These are phyloP conservation scores for Penstemon barbatus DNA, from an alignment of 257 asterid genomes.

Conservation along the genomic window DNA sequence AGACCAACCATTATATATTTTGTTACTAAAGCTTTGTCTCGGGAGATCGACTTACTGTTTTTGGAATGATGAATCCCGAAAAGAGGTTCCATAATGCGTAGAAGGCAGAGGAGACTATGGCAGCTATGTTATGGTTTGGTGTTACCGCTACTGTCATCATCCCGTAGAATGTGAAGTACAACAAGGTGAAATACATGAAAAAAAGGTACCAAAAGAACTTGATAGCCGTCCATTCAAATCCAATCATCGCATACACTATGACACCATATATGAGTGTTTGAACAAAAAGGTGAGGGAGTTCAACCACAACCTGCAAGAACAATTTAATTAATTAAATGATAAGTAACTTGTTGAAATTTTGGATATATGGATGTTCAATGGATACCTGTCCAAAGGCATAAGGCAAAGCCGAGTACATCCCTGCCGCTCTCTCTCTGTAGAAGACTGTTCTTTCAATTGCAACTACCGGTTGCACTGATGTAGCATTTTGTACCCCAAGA, in stretches of 20 bases:
- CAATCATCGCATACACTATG: conserved; percentile 74
- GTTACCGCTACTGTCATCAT: conserved; percentile 86
- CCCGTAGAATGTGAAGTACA: conserved; percentile 80
- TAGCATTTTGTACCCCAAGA: conserved; percentile 66
- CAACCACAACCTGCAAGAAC: conserved; percentile 52
- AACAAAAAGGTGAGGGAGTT: conserved; percentile 63
- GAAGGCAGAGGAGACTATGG: conserved; percentile 61
- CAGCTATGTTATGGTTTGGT: conserved; percentile 73
- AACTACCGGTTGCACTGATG: conserved; percentile 79
- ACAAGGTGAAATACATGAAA: conserved; percentile 73
- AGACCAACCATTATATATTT: background rate
- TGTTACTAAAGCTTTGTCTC: background rate
- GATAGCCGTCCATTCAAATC: conserved; percentile 65
- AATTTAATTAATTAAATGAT: background rate
- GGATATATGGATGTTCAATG: background rate
- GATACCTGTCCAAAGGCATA: conserved; percentile 80
- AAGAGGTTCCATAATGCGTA: conserved; percentile 71
- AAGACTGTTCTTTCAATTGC: conserved; percentile 79
- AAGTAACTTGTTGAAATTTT: background rate
- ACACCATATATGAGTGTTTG: conserved; percentile 61
- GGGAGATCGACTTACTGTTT: conserved; percentile 43
- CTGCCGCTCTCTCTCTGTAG: conserved; percentile 89
- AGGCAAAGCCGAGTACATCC: conserved; percentile 87
- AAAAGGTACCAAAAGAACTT: conserved; percentile 79
- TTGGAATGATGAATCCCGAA: conserved; percentile 80